phyloP scores from a whole-genome alignment of 371 early-diverging fungal species.

The Syncephalastrum monosporum region DNA sequence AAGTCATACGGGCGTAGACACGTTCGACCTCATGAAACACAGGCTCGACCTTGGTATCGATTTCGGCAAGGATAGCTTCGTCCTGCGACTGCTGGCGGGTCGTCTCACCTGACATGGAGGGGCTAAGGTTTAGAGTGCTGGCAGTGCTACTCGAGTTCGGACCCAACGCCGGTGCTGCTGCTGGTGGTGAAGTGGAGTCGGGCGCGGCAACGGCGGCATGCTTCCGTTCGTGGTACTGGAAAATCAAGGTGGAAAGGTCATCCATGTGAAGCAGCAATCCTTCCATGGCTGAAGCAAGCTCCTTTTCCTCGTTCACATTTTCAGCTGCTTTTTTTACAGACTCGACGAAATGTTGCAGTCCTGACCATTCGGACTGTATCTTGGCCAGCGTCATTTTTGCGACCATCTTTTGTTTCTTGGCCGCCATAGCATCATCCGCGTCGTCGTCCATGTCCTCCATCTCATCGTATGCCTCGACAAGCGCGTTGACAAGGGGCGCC shows the following conservation, averaged over 20 bases:
- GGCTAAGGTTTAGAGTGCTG: too few species aligned
- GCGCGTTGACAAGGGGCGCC: conserved; percentile 18
- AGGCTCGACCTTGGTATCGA: conserved; percentile 55
- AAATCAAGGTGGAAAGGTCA: conserved; percentile 39
- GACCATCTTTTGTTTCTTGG: conserved; percentile 15
- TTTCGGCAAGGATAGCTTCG: conserved; percentile 31
- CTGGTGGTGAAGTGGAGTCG: too few species aligned
- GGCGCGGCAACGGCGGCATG: conserved; percentile 12
- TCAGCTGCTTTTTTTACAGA: conserved; percentile 29
- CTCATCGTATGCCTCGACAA: conserved; percentile 16
- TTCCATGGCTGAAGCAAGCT: conserved; percentile 26
- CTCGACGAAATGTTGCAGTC: conserved; percentile 39
- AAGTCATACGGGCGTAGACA: conserved; percentile 47
- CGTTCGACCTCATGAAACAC: conserved; percentile 50
- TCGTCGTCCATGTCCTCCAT: conserved; percentile 34
- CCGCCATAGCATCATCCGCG: conserved; percentile 18
- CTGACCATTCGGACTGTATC: conserved; percentile 50
- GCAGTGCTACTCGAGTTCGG: too few species aligned
- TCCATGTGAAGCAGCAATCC: conserved; percentile 33
- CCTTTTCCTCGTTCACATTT: conserved; percentile 16
- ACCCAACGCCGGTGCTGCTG: too few species aligned
- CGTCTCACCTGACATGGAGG: neutral
- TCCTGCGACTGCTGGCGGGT: conserved; percentile 10
- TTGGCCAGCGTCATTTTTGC: conserved; percentile 30
- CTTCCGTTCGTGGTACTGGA: conserved; percentile 42